Evolutionary conservation across 1,284 basidiomycete genomes (phyloP), one percentile per base, ranked within the genome.

Genomic region (Sanghuangporus sanghuang): DNA sequence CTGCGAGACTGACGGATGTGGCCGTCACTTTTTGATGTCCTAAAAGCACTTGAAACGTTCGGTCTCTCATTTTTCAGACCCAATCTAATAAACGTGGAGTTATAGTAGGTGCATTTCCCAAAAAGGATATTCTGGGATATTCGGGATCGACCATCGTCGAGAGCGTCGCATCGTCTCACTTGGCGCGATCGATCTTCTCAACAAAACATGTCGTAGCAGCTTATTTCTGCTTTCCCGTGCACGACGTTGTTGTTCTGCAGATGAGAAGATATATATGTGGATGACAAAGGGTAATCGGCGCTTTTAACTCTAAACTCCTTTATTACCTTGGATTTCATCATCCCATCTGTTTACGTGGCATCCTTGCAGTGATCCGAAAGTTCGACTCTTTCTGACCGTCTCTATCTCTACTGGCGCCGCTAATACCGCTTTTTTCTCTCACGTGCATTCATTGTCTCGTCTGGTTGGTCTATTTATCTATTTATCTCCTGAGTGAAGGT

Each of bases 251-350:
- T 52, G 46, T 60, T 39, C 35, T 18, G 58, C 32, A 36, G 48
- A 9, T 42, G 58, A 60, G 53, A 60, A 39, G 46, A 39, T 49
- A 36, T 27, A 39, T 38, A 36, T 49, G 58, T 60, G 48, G 58
- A 60, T 39, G 58, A 60, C 49, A 39, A 52, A 52, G 35, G 27
- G 44, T n/a, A 27, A 18, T 59, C 44, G 58, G 58, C 35, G 58
- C 44, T 39, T 59, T 59, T 59, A 36, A n/a, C 8, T 27, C 12
- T 21, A 8, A 21, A n/a, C 4, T 9, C n/a, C 36, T n/a, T 27
- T 52, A 27, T 53, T 49, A 60, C 16, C 12, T 38, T n/a, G 14
- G 32, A 38, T 12, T 54, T 8, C 53, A 54, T 54, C 53, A 40
- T 21, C 35, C 18, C 35, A 59, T 50, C 58, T 50, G 32, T 52